phyloP scores from a whole-genome alignment of 2,329 filamentous ascomycete species.

The Colletotrichum euphorbiae region DNA sequence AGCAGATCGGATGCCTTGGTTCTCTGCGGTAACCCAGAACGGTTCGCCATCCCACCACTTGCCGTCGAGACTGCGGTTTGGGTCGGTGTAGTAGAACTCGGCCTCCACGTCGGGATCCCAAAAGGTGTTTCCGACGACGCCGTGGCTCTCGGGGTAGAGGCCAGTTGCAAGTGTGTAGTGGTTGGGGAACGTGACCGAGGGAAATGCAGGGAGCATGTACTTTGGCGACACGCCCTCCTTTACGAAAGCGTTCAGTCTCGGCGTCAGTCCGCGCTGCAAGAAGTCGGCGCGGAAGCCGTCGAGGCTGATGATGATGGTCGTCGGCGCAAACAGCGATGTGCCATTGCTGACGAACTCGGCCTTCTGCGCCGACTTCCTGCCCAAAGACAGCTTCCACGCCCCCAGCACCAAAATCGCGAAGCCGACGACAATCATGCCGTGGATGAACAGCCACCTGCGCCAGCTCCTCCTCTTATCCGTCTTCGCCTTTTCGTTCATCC shows the following conservation, averaged over 20 bases:
- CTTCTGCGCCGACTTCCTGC: constrained; percentile 51
- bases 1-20: constrained; percentile 79
- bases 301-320: constrained; percentile 91
- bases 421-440: constrained; percentile 62
- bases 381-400: constrained; percentile 69
- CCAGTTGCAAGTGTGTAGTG: constrained; percentile 95
- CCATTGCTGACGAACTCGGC: constrained; percentile 75
- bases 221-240: constrained; percentile 86
- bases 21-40: constrained; percentile 92
- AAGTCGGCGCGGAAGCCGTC: constrained; percentile 98
- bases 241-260: constrained; percentile 82
- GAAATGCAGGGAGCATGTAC: constrained; percentile 95
- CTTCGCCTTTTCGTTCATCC: constrained; percentile 61
- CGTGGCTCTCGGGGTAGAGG: constrained; percentile 91
- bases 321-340: constrained; percentile 88
- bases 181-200: constrained; percentile 95
- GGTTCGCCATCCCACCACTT: constrained; percentile 98
- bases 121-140: constrained; percentile 93
- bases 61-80: constrained; percentile 78
- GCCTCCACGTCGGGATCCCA: constrained; percentile 84
- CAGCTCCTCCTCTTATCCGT: constrained; percentile 63
- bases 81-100: constrained; percentile 90
- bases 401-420: constrained; percentile 68
- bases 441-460: constrained; percentile 65
- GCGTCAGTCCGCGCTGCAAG: constrained; percentile 84